Base-by-base conservation (phyloP, 768 basidiomycete species). In the Serendipita sp. region DNA sequence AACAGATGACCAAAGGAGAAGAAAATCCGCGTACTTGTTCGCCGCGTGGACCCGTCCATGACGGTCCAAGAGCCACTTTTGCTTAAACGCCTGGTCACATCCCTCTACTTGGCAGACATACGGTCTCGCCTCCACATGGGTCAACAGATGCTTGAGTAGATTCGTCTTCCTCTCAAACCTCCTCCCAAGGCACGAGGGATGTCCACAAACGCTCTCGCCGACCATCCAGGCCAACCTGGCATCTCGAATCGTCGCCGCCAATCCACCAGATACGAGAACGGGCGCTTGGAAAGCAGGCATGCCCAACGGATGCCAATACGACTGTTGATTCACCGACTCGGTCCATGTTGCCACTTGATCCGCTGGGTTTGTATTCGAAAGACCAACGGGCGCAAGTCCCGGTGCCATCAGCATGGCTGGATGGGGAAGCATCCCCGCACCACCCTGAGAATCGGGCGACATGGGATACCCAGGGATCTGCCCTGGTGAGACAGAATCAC, bases 221-320 rank as follows among this genome's bases (percentile, higher is more conserved):
- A 60, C 56, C 56, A 60, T 60, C 56, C 56, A 60, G 4, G 56
- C 56, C 18, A 60, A 28, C 28, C 56, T 23, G 5, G 56, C 56
- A 60, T 60, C 56, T 4, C 56, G 56, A 32, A 60, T 60, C 23
- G 56, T 60, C 23, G 56, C 56, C 23, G 56, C 56, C 56, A 60
- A 36, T 60, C 56, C 56, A 60, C 56, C 56, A 35, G 56, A 60
- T 11, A 60, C 56, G 5, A 60, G 56, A 4, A 60, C 56, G 35
- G 56, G 56, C 23, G 56, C 56, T n/a, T 60, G 56, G 35, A 60
- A 60, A 60, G 56, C 56, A 28, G 56, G 56, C 35, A 60, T n/a
- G 16, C 56, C 56, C 28, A 60, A 28, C 10, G 56, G 56, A 23
- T 60, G 56, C 56, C 56, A 60, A 60, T 18, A 60, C 23, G 56